Base-by-base conservation (phyloP, 2,329 filamentous ascomycete species). In the Diaporthe amygdali region DNA sequence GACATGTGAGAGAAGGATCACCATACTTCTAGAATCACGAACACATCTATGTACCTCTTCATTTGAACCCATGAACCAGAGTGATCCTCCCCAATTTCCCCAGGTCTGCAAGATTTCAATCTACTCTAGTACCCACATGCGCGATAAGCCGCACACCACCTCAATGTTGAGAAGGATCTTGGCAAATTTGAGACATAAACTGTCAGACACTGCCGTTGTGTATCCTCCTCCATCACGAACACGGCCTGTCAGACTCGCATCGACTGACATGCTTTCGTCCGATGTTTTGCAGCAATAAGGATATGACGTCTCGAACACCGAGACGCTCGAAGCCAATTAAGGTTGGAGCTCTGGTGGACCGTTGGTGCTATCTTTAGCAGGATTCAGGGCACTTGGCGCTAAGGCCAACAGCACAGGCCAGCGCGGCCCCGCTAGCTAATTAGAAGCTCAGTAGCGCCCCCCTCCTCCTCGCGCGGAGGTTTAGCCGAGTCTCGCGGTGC, bases 321-420 rank as follows among this genome's bases (percentile, higher is more conserved):
- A 41, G 59, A 2, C 37, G 44, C 41, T 25, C 15, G 44, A 64
- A 20, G 59, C 59, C 59, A 64, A 64, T 64, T 68, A 68, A 49
- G 55, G 66, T 68, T 68, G 66, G 66, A 68, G 66, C 52, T 68
- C 52, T 68, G 34, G 66, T 68, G 66, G 66, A 39, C 66, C 66
- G 44, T 32, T 68, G 66, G 17, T 59, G 44, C 66, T 68, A 68
- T 68, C 52, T 68, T 68, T 68, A 54, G 27, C 30, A 12, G 30
- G 34, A 37, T 67, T n/a, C 32, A 41, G 52, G 49, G n/a, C 44
- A 20, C 17, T 25, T 5, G 41, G 41, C 52, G 41, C 66, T 68
- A 51, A 59, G 41, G 52, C 55, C 39, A 64, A 17, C 30, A 44
- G 52, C 44, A 59, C 44, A 46, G 66, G 66, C 39, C 44, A 59